Conservation (phyloP, 2,329 filamentous ascomycete genomes). For the Macrophomina phaseolina region DNA sequence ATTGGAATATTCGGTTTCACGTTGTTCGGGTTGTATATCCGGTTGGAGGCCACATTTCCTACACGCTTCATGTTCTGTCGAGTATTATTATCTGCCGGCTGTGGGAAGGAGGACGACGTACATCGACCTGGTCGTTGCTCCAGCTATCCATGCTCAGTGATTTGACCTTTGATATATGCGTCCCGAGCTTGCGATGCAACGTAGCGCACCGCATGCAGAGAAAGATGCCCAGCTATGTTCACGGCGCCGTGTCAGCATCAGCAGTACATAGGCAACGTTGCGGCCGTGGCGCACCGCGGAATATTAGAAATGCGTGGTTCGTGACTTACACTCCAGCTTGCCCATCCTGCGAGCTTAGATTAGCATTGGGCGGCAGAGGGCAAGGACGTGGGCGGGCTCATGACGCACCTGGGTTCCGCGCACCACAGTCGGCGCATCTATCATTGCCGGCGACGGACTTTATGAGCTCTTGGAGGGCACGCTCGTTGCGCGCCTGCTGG, state of each 20-base stretch:
- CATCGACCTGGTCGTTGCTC: constrained; percentile 94
- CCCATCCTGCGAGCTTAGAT: constrained; percentile 71
- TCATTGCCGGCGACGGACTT: constrained; percentile 87
- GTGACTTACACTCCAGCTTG: constrained; percentile 87
- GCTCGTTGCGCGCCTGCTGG: constrained; percentile 97
- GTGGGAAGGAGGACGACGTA: constrained; percentile 54
- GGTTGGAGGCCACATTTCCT: constrained; percentile 86
- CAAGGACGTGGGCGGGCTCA: constrained; percentile 21
- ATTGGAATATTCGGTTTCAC: constrained; percentile 83
- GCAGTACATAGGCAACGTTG: neutral
- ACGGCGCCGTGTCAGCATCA: constrained; percentile 13
- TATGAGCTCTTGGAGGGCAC: constrained; percentile 85
- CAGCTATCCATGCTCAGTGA: constrained; percentile 98
- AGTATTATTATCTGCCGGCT: constrained; percentile 29
- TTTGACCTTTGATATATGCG: constrained; percentile 98
- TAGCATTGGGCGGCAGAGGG: constrained; percentile 15
- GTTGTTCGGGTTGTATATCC: constrained; percentile 85
- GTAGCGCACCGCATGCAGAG: constrained; percentile 97
- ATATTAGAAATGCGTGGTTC: constrained; percentile 2
- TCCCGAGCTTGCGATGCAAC: constrained; percentile 94
- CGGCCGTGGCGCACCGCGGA: neutral
- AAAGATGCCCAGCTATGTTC: constrained; percentile 82
- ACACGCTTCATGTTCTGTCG: constrained; percentile 88
- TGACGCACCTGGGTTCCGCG: constrained; percentile 83
- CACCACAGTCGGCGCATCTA: constrained; percentile 89